Evolutionary conservation across 2,329 filamentous ascomycete species (phyloP).

Genomic region (Pseudogymnoascus sp.): DNA sequence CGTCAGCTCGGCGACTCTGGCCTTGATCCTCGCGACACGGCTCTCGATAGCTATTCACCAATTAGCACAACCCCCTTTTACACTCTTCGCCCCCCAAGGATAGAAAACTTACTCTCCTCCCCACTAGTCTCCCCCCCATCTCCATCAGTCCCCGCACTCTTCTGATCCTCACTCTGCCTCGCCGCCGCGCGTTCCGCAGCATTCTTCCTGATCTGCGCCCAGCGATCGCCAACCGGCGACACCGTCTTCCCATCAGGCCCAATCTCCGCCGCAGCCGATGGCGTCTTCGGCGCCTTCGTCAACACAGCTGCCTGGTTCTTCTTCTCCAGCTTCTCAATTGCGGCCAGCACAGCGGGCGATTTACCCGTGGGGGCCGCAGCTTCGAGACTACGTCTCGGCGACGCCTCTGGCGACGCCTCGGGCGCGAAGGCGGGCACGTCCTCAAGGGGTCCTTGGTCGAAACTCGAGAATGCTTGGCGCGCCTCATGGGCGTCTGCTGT

Average conservation of each 20-base stretch:
- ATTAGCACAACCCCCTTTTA: conserved; percentile 22
- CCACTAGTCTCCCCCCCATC: conserved; percentile 89
- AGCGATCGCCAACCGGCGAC: conserved; percentile 60
- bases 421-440: conserved; percentile 83
- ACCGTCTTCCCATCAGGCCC: conserved; percentile 16
- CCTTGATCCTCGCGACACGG: conserved; percentile 94
- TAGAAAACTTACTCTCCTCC: conserved; percentile 73
- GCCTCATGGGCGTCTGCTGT: conserved; percentile 51
- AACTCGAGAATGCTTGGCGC: conserved; percentile 54
- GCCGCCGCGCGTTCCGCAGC: conserved; percentile 71
- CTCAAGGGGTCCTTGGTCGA: conserved; percentile 80
- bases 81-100: not conserved
- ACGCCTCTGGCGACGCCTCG: conserved; percentile 27
- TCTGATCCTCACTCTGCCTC: conserved; percentile 58
- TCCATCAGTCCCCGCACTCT: conserved; percentile 50
- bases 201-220: conserved; percentile 94
- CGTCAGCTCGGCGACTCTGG: conserved; percentile 88
- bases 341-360: conserved; percentile 15
- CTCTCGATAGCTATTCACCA: conserved; percentile 74
- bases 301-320: conserved; percentile 15
- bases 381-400: conserved; percentile 30
- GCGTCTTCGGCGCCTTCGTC: not conserved
- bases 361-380: not conserved
- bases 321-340: conserved; percentile 31
- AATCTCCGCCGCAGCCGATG: not conserved